Conservation (phyloP, 106 monocot species). For the Iris macrosiphon region DNA sequence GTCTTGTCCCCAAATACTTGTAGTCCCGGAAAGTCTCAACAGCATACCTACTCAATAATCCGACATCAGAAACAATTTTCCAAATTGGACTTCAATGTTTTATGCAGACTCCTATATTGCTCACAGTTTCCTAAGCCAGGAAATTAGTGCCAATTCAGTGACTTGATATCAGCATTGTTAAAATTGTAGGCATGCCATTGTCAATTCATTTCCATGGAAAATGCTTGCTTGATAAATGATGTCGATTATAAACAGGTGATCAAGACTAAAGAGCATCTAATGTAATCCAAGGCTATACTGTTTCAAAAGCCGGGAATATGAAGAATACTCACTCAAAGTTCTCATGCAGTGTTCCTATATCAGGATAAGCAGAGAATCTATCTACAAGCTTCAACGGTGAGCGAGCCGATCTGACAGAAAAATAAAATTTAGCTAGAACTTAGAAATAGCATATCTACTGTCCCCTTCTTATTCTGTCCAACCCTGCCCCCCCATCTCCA, state of each 20-base stretch:
- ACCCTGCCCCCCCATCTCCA: no score
- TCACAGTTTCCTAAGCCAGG: no score
- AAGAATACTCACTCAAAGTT: constrained; percentile 77
- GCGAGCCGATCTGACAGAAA: constrained; percentile 54
- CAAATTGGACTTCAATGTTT: no score
- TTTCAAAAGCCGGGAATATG: neutral
- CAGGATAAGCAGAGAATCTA: constrained; percentile 51
- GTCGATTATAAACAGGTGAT: neutral
- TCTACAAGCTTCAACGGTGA: constrained; percentile 69
- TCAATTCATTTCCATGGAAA: no score
- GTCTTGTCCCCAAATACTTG: constrained; percentile 89
- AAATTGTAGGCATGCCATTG: no score
- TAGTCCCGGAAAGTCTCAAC: constrained; percentile 65
- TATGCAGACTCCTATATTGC: no score
- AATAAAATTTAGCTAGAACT: neutral
- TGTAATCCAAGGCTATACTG: neutral
- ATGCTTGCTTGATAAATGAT: no score
- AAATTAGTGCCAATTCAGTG: no score
- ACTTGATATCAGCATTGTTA: no score
- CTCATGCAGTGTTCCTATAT: constrained; percentile 88
- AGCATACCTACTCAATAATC: constrained; percentile 45
- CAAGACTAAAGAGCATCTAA: neutral
- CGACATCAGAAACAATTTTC: neutral
- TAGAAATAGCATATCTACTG: no score
- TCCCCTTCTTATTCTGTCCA: no score